These are phyloP conservation scores for Cladosporium halotolerans DNA, from an alignment of 2,329 filamentous ascomycete species.

Conservation along the genomic window DNA sequence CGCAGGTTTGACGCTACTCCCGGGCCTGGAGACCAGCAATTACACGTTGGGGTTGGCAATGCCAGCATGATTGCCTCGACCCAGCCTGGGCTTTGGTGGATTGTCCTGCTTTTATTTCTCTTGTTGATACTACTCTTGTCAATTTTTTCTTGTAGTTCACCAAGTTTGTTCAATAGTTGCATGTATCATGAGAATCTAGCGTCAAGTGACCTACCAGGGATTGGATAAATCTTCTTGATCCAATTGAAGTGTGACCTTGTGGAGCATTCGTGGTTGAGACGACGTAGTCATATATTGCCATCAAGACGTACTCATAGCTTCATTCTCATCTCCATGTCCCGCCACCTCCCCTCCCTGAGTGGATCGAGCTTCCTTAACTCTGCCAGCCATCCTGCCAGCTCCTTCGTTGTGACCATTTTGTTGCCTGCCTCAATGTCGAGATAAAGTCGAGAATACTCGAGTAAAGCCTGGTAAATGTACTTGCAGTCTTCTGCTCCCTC, in stretches of 20 bases:
- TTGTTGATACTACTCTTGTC: no score
- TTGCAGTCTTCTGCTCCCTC: constrained; percentile 65
- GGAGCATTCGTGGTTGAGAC: background rate
- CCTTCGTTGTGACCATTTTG: constrained; percentile 36
- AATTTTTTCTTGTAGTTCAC: no score
- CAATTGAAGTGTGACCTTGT: no score
- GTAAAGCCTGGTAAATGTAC: constrained; percentile 81
- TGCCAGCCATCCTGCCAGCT: constrained; percentile 50
- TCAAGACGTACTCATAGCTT: constrained; percentile 27
- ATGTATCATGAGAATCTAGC: no score
- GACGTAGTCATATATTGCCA: no score
- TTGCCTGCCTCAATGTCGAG: constrained; percentile 43
- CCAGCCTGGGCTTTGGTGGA: no score
- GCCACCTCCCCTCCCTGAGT: constrained; percentile 68
- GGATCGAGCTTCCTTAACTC: constrained; percentile 66
- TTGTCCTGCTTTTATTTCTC: no score
- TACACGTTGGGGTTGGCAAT: background rate
- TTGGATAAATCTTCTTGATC: no score
- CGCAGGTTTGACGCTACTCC: background rate
- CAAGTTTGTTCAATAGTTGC: no score
- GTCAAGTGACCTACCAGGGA: no score
- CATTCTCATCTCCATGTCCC: constrained; percentile 55
- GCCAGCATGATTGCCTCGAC: background rate
- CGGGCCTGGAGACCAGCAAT: background rate
- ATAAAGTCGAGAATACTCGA: constrained; percentile 65